Base-by-base conservation (phyloP, 768 basidiomycete species). In the Crepidotus variabilis region DNA sequence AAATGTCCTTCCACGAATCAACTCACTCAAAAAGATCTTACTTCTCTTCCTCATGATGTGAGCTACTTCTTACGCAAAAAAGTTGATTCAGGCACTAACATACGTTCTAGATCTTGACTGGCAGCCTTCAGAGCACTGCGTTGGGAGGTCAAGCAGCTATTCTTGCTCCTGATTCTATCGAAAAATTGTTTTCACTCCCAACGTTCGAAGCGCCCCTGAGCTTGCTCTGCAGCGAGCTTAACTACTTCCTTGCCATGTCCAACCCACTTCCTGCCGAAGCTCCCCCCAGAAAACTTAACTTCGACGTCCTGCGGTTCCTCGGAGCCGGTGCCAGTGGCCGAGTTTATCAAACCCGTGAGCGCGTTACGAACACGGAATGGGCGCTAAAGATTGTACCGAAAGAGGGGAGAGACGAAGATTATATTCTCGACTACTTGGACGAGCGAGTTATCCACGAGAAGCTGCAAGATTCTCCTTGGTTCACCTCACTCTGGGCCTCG, bases 311-410 rank as follows among this genome's bases (percentile, higher is more conserved):
- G 20, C 62, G 66, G 21, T 67, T 68, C 50, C 55, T 72, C 16
- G 66, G 69, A 43, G 65, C 64, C 43, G 71, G 70, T 1, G 61
- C 66, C 11, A 62, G 60, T 21, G 67, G 68, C 21, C 63, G 64
- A 50, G 69, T 71, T 6, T 72, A 66, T 48, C 60, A 62, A 46
- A 68, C 63, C 57, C 63, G 60, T 43, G 64, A 71, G 51, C 59
- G 49, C 8, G 57, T 64, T 8, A 60, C 68, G 6, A 60, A 57
- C 22, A 57, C 51, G 21, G 61, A 57, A 33, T 36, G 67, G 36
- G 71, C 71, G 2, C 55, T 72, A 13, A 72, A 72, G 59, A 66
- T 72, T 16, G 63, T 71, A n/a, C 54, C 58, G 16, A 67, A 69
- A 49, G 52, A 47, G 14, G 61, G 56, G 11, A 59, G 59, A 39